Evolutionary conservation across 2,329 filamentous ascomycete species (phyloP), one percentile per base, ranked within the genome.

Genomic region (Ambrosiella cleistominuta): DNA sequence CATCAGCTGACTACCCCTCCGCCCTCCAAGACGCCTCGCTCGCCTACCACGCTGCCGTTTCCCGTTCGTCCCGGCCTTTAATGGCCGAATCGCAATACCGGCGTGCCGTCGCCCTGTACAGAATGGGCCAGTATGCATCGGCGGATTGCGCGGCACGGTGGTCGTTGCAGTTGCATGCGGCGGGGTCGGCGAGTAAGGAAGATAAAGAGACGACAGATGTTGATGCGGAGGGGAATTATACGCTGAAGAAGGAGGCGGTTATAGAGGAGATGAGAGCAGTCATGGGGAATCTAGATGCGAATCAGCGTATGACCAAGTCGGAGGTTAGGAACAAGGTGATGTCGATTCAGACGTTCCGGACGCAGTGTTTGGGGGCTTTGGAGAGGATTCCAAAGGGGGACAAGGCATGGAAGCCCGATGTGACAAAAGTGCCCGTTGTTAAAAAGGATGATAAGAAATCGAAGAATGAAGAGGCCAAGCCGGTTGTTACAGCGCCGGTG

Each of bases 21-120:
- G 86, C 88, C 1, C 77, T 93, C 50, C 73, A 72, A 44, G 86
- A 90, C 68, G 82, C 84, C 42, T 80, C 88, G 62, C 74, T 76
- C 53, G 86, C 82, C 2, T 77, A 85, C 57, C 70, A 76, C 42
- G 70, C 76, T 3, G 84, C 83, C 2, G 72, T 72, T 35, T 75
- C 83, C 62, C 84, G 91, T 45, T 86, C 79, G 38, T 85, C 83
- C 65, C 81, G 86, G 55, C 81, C 88, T 63, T 76, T 85, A 37
- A 88, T 96, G 68, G 76, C 82, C 51, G 80, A 88, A n/a, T 84
- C 87, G 1, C 88, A 96, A 65, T 80, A 93, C 65, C 81, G 90
- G 64, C 81, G 91, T 42, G 86, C 81, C 4, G 80, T 95, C 11
- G 78, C 85, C 9, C 75, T 91, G 35, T 86, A 81, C 68, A 79